phyloP scores from a whole-genome alignment of 1,284 basidiomycete species.

The Tremellales sp. region DNA sequence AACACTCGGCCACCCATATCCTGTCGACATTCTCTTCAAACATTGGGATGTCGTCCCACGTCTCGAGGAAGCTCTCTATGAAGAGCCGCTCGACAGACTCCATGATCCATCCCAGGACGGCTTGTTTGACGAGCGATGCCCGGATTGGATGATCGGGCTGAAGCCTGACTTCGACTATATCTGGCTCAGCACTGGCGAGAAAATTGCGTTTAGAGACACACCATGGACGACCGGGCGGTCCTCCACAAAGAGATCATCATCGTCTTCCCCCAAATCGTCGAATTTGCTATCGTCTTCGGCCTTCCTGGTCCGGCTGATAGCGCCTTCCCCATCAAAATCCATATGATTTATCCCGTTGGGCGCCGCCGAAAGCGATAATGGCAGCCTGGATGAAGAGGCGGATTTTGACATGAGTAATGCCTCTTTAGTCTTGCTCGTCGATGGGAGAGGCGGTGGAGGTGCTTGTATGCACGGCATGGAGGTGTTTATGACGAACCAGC shows the following conservation, averaged over 20 bases:
- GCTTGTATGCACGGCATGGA: too few relatives aligned
- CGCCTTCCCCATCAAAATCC: constrained; percentile 3
- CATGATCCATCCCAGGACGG: constrained; percentile 60
- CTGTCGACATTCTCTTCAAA: constrained; percentile 70
- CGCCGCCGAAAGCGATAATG: too few relatives aligned
- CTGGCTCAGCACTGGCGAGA: neutral
- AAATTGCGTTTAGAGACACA: constrained; percentile 5
- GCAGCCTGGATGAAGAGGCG: too few relatives aligned
- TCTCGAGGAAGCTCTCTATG: constrained; percentile 22
- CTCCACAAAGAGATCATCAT: constrained; percentile 9
- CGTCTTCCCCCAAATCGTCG: constrained; percentile 10
- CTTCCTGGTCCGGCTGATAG: too few relatives aligned
- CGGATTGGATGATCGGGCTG: constrained; percentile 62
- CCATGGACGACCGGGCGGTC: constrained; percentile 20
- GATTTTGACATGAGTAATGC: too few relatives aligned
- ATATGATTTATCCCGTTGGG: too few relatives aligned
- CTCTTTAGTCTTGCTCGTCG: too few relatives aligned
- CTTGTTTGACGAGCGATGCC: constrained; percentile 64
- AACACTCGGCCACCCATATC: constrained; percentile 66
- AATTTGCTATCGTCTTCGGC: too few relatives aligned
- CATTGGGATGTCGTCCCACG: constrained; percentile 55
- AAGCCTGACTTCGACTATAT: constrained; percentile 81
- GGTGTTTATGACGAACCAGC: too few relatives aligned
- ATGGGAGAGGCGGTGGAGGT: too few relatives aligned
- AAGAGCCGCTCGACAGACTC: constrained; percentile 55